Conservation (phyloP, 1,284 basidiomycete genomes). For the Chalciporus sp. region DNA sequence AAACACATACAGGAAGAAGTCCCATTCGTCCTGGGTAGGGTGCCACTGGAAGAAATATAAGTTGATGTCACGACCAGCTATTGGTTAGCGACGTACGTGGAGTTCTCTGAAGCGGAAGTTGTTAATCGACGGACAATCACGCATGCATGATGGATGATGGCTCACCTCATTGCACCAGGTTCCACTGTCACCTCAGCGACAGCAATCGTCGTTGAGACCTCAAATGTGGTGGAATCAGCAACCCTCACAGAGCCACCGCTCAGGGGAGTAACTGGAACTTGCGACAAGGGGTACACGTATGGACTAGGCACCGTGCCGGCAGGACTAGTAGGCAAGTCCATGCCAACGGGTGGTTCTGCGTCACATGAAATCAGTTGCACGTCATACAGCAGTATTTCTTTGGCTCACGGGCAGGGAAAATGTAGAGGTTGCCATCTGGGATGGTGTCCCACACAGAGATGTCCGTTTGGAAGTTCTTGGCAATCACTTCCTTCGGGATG, state of each 20-base stretch:
- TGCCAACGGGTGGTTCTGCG: constrained; percentile 40
- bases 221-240: constrained; percentile 57
- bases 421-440: constrained; percentile 45
- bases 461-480: constrained; percentile 68
- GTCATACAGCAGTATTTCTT: neutral
- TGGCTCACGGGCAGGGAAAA: constrained; percentile 57
- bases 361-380: neutral
- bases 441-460: constrained; percentile 41
- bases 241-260: constrained; percentile 67
- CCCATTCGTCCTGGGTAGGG: constrained; percentile 72
- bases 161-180: constrained; percentile 63
- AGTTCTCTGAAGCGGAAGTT: constrained; percentile 41
- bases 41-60: constrained; percentile 51
- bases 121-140: neutral
- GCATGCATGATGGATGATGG: constrained; percentile 12
- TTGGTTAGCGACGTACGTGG: constrained; percentile 38
- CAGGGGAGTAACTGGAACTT: constrained; percentile 51
- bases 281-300: constrained; percentile 57
- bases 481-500: constrained; percentile 62
- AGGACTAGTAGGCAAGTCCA: constrained; percentile 43
- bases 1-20: constrained; percentile 41
- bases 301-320: constrained; percentile 54
- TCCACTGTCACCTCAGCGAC: constrained; percentile 70
- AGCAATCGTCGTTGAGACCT: constrained; percentile 58
- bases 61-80: constrained; percentile 16